Evolutionary conservation across 2,329 filamentous ascomycete species (phyloP).

Genomic region (Madurella mycetomatis): DNA sequence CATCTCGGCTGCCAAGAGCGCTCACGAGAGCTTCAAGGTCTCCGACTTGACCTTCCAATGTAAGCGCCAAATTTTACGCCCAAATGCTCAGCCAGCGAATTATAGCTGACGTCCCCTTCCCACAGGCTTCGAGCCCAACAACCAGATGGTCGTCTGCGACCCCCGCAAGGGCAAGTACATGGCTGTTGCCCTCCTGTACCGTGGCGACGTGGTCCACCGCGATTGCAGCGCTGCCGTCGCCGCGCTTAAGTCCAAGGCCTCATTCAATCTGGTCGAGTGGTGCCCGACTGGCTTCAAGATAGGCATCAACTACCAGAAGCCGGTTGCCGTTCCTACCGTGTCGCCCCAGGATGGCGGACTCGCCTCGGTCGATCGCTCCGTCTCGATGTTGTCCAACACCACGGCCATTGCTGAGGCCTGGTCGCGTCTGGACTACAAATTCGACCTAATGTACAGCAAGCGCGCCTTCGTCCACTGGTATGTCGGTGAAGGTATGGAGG

Average conservation of each 20-base stretch:
- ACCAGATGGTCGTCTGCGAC: conserved; percentile 74
- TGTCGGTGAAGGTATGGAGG: conserved; percentile 88
- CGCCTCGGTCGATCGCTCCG: conserved; percentile 57
- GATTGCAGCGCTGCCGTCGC: conserved; percentile 65
- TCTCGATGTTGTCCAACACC: conserved; percentile 71
- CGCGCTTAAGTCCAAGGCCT: conserved; percentile 64
- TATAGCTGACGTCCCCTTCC: no score
- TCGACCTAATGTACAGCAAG: conserved; percentile 76
- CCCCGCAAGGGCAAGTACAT: conserved; percentile 73
- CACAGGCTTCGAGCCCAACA: conserved; percentile 73
- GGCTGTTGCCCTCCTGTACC: conserved; percentile 68
- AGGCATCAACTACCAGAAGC: conserved; percentile 71
- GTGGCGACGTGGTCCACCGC: conserved; percentile 65
- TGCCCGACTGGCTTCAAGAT: conserved; percentile 73
- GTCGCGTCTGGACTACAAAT: conserved; percentile 69
- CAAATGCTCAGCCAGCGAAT: no score
- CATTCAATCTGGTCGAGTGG: conserved; percentile 72
- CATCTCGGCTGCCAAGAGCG: conserved; percentile 68
- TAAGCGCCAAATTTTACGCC: conserved; percentile 35
- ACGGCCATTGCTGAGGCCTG: conserved; percentile 70
- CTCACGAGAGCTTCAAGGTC: conserved; percentile 84
- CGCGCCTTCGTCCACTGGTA: conserved; percentile 75
- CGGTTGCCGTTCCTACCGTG: conserved; percentile 51
- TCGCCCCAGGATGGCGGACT: conserved; percentile 54
- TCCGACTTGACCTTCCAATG: conserved; percentile 71